Percentiles rank a stretch among this genome's conserved stretches.
Conservation (phyloP, 2,329 filamentous ascomycete genomes). For the Didymosphaeria variabile region DNA sequence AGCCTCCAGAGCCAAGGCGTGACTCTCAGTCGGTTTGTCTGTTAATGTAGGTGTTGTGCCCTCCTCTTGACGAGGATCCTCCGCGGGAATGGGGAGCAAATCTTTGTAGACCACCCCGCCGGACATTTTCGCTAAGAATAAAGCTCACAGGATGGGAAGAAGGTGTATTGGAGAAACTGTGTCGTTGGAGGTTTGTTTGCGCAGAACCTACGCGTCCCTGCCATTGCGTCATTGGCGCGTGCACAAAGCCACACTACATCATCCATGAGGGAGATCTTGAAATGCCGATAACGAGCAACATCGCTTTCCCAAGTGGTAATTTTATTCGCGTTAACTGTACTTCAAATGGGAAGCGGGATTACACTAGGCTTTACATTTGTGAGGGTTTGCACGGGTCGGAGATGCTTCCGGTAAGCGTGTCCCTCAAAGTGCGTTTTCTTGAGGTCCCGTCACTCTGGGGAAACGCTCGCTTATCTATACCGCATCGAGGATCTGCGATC, state of each 20-base stretch:
- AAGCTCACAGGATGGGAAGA: not conserved
- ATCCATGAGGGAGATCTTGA: conserved; percentile 15
- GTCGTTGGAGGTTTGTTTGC: conserved; percentile 3
- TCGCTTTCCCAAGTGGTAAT: not conserved
- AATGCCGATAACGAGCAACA: not conserved
- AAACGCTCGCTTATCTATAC: conserved; percentile 9
- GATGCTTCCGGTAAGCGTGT: not conserved
- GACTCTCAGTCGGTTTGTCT: conserved; percentile 57
- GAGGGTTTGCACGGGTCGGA: not conserved
- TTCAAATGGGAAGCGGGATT: too few relatives aligned
- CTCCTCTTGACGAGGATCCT: conserved; percentile 39
- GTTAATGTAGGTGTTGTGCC: conserved; percentile 44
- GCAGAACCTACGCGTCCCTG: not conserved
- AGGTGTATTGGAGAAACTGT: not conserved
- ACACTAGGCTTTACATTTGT: not conserved
- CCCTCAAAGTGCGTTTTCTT: too few relatives aligned
- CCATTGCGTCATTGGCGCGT: conserved; percentile 22
- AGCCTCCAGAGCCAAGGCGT: conserved; percentile 55
- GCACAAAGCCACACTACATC: conserved; percentile 16
- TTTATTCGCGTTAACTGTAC: not conserved
- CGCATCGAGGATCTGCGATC: conserved; percentile 8
- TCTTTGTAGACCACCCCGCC: conserved; percentile 48
- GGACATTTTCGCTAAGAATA: conserved; percentile 32
- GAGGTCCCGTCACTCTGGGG: conserved; percentile 4
- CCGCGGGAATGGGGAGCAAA: conserved; percentile 47